Conservation (phyloP, 768 basidiomycete genomes). For the Melanogaster broomeanus region DNA sequence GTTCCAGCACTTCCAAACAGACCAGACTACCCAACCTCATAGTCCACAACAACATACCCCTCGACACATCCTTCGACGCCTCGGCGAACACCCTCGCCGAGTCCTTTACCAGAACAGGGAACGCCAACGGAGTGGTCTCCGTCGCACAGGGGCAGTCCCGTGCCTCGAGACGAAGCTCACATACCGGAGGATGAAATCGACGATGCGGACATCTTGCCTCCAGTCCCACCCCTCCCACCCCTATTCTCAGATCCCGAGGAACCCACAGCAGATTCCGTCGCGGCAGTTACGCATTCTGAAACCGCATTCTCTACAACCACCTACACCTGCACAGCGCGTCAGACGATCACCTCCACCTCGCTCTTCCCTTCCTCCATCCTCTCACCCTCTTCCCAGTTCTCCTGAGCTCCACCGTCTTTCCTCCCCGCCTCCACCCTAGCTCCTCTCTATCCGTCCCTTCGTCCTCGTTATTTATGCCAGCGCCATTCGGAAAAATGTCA, state of each 20-base stretch:
- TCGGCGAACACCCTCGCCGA: slow-evolving; percentile 8
- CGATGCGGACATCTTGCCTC: slow-evolving; percentile 1
- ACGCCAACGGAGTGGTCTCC: slow-evolving; percentile 35
- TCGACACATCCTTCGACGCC: neutral
- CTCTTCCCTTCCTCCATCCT: slow-evolving; percentile 4
- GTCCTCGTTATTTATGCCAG: slow-evolving; percentile 3
- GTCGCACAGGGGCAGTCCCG: slow-evolving; percentile 23
- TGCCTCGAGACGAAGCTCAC: neutral
- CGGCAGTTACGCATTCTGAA: slow-evolving; percentile 5
- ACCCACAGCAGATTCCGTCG: slow-evolving; percentile 3
- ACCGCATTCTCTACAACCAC: slow-evolving; percentile 21
- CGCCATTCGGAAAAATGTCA: slow-evolving; percentile 27
- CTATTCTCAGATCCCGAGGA: slow-evolving; percentile 14
- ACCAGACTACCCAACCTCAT: neutral
- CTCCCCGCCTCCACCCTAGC: slow-evolving; percentile 12
- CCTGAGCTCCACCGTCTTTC: slow-evolving; percentile 8
- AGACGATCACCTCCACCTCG: slow-evolving; percentile 4
- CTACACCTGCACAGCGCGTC: slow-evolving; percentile 31
- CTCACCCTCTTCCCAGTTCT: slow-evolving; percentile 9
- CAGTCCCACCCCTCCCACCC: neutral
- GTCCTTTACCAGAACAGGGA: slow-evolving; percentile 13
- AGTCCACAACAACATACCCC: neutral
- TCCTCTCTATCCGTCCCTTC: slow-evolving; percentile 11
- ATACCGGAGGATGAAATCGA: neutral
- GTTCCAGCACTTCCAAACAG: neutral